A percentile compares a stretch with the other conserved stretches of the same genome.
Evolutionary conservation across 176 grass and related monocot species (phyloP).

Genomic region (Aegilops longissima): DNA sequence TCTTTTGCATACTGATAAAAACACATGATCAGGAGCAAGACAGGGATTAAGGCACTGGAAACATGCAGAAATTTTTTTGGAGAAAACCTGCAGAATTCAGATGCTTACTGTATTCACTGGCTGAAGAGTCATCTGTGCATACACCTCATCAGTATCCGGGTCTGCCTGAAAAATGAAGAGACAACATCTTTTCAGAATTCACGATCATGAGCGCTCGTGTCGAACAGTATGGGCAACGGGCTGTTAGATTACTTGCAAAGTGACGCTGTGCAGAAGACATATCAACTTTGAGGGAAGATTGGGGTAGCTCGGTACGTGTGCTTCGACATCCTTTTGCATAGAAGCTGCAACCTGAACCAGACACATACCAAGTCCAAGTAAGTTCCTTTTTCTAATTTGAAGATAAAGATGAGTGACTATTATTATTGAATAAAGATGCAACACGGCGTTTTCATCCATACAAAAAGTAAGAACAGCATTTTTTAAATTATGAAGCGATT

Average conservation of each 20-base stretch:
- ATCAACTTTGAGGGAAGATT: slow-evolving; percentile 95
- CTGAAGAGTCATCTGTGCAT: slow-evolving; percentile 99
- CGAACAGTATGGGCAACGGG: background rate
- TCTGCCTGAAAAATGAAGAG: slow-evolving; percentile 66
- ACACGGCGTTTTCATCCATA: background rate
- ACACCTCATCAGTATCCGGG: slow-evolving; percentile 94
- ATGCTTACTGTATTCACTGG: slow-evolving; percentile 88
- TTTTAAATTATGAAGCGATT: background rate
- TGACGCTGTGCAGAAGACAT: slow-evolving; percentile 96
- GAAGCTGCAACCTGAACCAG: slow-evolving; percentile 92
- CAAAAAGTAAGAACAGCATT: background rate
- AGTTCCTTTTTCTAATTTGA: background rate
- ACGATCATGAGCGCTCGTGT: background rate
- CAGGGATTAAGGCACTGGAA: slow-evolving; percentile 28
- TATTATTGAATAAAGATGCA: background rate
- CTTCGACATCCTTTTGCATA: slow-evolving; percentile 98
- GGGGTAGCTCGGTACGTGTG: slow-evolving; percentile 86
- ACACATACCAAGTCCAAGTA: slow-evolving; percentile 33
- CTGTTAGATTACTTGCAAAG: slow-evolving; percentile 73
- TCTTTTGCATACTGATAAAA: slow-evolving; percentile 86
- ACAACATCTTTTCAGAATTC: background rate
- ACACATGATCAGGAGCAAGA: slow-evolving; percentile 4
- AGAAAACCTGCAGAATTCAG: slow-evolving; percentile 11
- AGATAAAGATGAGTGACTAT: background rate
- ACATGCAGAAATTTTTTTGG: background rate